Evolutionary conservation across 2,329 filamentous ascomycete genomes (phyloP), one percentile per base, ranked within the genome.

Genomic region (Stagonosporopsis vannaccii): DNA sequence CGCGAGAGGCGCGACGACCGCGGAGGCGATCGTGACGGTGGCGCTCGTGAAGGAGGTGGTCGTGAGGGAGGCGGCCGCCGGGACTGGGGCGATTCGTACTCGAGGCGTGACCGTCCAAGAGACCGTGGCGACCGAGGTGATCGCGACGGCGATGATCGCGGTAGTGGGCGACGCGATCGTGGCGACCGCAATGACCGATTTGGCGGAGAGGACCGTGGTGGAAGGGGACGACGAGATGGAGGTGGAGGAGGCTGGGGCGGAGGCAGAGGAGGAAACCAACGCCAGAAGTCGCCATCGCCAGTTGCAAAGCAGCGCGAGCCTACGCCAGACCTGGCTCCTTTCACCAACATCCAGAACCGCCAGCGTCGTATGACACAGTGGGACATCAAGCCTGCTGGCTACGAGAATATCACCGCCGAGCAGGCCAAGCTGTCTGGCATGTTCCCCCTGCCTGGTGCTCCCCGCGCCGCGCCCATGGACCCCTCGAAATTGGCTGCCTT

Each of bases 301-400:
- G 90, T 73, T 8, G 67, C 91, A 25, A 96, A 96, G 82, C 95
- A 94, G 80, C 90, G 91, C 76, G 95, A 99, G 77, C 92, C 95
- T 7, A 99, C 95, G 0, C 96, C 95, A 32, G 96, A 99, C 76
- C 82, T 99, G 73, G 96, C 93, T 58, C 87, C 96, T 70, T 81
- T 96, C 57, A 82, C 90, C n/a, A 86, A 92, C 4, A 83, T 99
- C 56, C 81, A 92, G 61, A 89, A 94, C 71, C 89, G 94, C 69
- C 95, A 93, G 82, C 89, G 96, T 67, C 90, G 95, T 57, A 81
- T 99, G 82, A 98, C 93, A 32, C 96, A 99, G 78, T 99, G 95
- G 95, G 96, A 99, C 76, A 97, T 99, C 77, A 99, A 99, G 80
- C 95, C 95, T 6, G 91, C 92, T 15, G 94, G 95, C 40, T 99